Evolutionary conservation across 2,329 filamentous ascomycete genomes (phyloP).

Genomic region (Ophiostoma montium): DNA sequence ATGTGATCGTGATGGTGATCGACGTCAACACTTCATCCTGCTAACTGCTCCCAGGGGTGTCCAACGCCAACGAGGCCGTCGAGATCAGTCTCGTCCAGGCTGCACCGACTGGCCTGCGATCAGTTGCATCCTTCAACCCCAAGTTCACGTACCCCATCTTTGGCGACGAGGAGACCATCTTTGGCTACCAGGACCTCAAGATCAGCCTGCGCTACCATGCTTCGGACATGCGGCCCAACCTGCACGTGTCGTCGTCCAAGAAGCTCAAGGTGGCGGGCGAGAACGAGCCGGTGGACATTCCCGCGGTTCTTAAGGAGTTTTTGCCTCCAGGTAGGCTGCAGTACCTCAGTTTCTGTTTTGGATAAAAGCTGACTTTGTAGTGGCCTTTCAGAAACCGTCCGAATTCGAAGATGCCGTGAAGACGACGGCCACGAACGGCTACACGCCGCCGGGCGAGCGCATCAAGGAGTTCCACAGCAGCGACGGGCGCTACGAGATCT

Average conservation of each 20-base stretch:
- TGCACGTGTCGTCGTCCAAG: conserved; percentile 56
- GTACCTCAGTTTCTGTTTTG: too few species aligned
- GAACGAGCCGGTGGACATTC: conserved; percentile 54
- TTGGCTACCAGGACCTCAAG: conserved; percentile 72
- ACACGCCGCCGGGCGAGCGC: conserved; percentile 63
- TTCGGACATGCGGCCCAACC: conserved; percentile 62
- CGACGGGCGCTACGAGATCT: conserved; percentile 62
- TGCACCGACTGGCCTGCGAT: conserved; percentile 34
- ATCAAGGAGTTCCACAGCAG: conserved; percentile 48
- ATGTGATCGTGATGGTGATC: neutral
- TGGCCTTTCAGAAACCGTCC: conserved; percentile 48
- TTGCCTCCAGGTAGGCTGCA: too few species aligned
- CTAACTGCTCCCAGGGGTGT: conserved; percentile 34
- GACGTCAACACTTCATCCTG: neutral
- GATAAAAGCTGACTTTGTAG: too few species aligned
- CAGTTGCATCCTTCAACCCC: conserved; percentile 60
- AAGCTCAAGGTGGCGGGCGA: conserved; percentile 58
- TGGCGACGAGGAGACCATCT: conserved; percentile 81
- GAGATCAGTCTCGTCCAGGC: conserved; percentile 44
- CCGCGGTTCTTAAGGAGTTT: conserved; percentile 47
- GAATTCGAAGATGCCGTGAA: conserved; percentile 49
- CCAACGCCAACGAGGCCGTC: conserved; percentile 47
- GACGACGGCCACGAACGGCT: conserved; percentile 26
- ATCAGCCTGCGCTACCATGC: conserved; percentile 57
- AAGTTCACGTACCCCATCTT: conserved; percentile 87